Evolutionary conservation across 345 rosid genomes (phyloP).

Genomic region (Brassica incana): DNA sequence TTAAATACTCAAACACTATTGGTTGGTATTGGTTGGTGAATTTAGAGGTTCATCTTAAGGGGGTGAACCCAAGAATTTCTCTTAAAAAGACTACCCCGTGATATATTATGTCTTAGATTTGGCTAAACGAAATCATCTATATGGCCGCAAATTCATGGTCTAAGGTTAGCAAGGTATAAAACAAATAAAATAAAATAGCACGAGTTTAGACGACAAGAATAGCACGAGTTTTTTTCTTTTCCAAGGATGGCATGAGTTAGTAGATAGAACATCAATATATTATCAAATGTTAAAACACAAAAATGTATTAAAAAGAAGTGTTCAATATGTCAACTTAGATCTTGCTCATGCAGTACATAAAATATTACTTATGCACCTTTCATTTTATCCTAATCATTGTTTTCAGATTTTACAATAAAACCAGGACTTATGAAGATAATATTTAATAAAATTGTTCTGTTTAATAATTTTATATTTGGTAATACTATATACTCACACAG

Average conservation of each 20-base stretch:
- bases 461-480: neutral
- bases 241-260: neutral
- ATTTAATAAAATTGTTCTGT: neutral
- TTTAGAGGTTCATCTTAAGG: too few species aligned
- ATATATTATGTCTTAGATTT: neutral
- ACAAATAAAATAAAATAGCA: neutral
- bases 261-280: neutral
- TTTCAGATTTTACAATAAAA: neutral
- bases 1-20: too few species aligned
- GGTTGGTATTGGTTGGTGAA: too few species aligned
- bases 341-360: neutral
- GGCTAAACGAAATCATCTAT: slow-evolving; percentile 19
- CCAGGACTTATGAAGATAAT: neutral
- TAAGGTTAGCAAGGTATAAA: neutral
- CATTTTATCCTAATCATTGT: neutral
- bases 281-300: neutral
- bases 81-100: neutral
- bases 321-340: neutral
- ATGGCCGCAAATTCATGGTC: slow-evolving; percentile 7
- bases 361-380: neutral
- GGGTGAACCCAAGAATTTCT: too few species aligned
- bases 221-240: neutral
- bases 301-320: neutral
- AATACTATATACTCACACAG: neutral
- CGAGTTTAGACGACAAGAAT: neutral